phyloP scores from a whole-genome alignment of 2,329 filamentous ascomycete genomes.

The Colletotrichum neosansevieriae region DNA sequence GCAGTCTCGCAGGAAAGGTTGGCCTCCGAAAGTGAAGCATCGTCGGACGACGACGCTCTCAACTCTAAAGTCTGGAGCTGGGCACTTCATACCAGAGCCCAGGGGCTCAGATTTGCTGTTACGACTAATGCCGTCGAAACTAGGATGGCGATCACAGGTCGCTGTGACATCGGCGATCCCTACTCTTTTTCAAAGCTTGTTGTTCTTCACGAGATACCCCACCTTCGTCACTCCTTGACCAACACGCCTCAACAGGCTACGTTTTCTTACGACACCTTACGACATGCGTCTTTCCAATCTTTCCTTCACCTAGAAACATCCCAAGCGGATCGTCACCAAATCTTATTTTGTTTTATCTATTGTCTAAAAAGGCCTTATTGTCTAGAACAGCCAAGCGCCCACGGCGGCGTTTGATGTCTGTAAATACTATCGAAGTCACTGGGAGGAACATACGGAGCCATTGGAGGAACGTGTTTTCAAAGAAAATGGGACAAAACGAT shows the following conservation, averaged over 20 bases:
- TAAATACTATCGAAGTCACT: conserved; percentile 22
- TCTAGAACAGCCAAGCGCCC: conserved; percentile 24
- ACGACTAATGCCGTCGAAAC: conserved; percentile 38
- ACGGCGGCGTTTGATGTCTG: conserved; percentile 21
- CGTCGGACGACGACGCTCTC: background rate
- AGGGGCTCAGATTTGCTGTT: conserved; percentile 10
- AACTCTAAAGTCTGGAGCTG: background rate
- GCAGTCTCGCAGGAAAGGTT: conserved; percentile 61
- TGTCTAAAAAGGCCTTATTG: conserved; percentile 29
- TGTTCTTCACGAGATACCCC: conserved; percentile 45
- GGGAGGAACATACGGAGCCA: conserved; percentile 30
- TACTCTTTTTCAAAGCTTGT: conserved; percentile 24
- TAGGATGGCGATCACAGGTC: conserved; percentile 22
- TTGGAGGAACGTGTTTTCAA: conserved; percentile 27
- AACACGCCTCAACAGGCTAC: conserved; percentile 31
- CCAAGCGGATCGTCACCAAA: conserved; percentile 11
- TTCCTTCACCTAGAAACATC: conserved; percentile 10
- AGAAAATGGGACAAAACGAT: conserved; percentile 17
- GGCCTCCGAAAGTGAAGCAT: conserved; percentile 43
- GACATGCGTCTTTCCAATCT: conserved; percentile 18
- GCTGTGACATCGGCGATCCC: conserved; percentile 31
- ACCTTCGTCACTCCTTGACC: conserved; percentile 41
- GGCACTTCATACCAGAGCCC: conserved; percentile 1
- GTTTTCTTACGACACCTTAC: conserved; percentile 36
- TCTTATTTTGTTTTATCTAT: conserved; percentile 34